Base-by-base conservation (phyloP, 139 green algal species). In the Chlamydomonas applanata region DNA sequence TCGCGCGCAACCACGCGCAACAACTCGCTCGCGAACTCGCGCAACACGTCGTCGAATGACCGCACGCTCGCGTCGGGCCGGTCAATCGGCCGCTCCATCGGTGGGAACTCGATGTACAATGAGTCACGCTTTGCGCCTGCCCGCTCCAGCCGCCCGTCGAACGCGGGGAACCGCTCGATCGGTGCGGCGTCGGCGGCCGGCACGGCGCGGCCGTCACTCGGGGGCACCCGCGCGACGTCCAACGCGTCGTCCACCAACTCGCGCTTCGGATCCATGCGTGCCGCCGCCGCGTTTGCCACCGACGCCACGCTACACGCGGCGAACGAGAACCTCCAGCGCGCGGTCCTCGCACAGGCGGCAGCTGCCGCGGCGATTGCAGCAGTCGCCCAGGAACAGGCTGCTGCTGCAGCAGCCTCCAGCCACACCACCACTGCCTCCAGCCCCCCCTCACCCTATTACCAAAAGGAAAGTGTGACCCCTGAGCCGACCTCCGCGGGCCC, bases 201-300 rank as follows among this genome's bases (percentile, higher is more conserved):
- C 29, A 9, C 33, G 22, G 9, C 33, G 36, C 24, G 33, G 32
- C 25, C 36, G 36, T 9, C 65, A 25, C 24, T 60, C 60, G 9
- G 65, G 36, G 4, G 13, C 53, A 25, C 24, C 11, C 53, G 20
- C 11, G 53, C 9, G 17, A 35, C 59, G 30, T 22, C 11, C 59
- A 35, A 34, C 59, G 25, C 59, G n/a, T 34, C 24, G 2, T 22
- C 29, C 59, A 66, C 3, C 59, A 66, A 66, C 64, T 57, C 33
- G 17, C 64, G 64, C 36, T 71, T 71, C 34, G 64, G 64, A 19
- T 71, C 64, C 36, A 71, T 71, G 64, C 64, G 64, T 22, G 40
- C 27, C 34, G 64, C 64, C 2, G 64, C 64, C 59, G 11, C 29
- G 25, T 35, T 66, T n/a, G 59, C 59, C 4, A 25, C n/a, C 4